phyloP scores from a whole-genome alignment of 164 flowering plant genomes.

The Magnolia sinica region DNA sequence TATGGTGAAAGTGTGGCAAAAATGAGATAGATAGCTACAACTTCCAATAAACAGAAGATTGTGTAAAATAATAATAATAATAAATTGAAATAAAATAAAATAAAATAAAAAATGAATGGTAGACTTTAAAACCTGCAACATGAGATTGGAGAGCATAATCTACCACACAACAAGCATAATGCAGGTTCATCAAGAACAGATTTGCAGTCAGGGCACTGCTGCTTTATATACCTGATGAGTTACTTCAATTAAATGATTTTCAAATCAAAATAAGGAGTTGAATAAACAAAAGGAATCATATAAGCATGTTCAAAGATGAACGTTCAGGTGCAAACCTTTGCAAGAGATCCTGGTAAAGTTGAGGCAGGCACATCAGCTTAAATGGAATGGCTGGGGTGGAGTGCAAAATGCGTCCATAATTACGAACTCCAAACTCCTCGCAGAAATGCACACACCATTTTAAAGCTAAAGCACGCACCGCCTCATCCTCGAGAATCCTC shows the following conservation, averaged over 20 bases:
- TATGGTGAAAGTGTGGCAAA: not conserved
- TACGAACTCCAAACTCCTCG: conserved; percentile 31
- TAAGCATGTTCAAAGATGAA: not conserved
- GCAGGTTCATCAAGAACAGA: conserved; percentile 56
- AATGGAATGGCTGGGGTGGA: conserved; percentile 73
- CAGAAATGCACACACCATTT: conserved; percentile 68
- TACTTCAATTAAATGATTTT: not conserved
- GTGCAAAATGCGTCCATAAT: conserved; percentile 25
- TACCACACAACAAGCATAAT: conserved; percentile 87
- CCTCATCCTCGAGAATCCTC: conserved; percentile 47
- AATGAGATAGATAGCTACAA: not conserved
- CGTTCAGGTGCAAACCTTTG: conserved; percentile 53
- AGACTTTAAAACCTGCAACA: conserved; percentile 74
- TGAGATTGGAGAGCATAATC: conserved; percentile 66
- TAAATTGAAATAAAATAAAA: not conserved
- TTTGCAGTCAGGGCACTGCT: conserved; percentile 58
- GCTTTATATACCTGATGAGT: conserved; percentile 72
- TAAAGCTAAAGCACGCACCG: conserved; percentile 32
- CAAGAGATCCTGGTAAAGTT: conserved; percentile 81
- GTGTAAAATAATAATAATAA: not conserved
- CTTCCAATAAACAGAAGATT: not conserved
- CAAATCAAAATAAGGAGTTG: not conserved
- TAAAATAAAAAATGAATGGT: not conserved
- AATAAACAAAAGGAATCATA: not conserved
- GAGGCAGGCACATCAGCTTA: conserved; percentile 72